Evolutionary conservation across 495 filamentous ascomycete species (phyloP).

Genomic region (Talaromyces adpressus): DNA sequence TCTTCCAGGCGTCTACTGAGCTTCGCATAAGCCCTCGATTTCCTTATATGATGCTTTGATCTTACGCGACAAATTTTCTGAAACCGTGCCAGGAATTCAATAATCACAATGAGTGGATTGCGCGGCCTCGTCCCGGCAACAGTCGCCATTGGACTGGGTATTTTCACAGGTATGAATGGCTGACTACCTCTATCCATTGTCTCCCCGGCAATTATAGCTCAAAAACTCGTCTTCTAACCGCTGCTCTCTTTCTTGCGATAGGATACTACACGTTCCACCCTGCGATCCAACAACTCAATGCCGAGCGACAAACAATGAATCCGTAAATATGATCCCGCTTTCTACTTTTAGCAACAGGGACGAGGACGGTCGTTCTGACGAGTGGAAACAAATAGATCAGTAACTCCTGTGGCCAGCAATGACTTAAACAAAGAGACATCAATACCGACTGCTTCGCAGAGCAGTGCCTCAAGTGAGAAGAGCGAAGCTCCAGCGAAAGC

Average conservation of each 20-base stretch:
- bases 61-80: background rate
- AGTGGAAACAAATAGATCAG: constrained; percentile 11
- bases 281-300: constrained; percentile 13
- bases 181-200: background rate
- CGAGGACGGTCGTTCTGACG: background rate
- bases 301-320: background rate
- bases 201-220: background rate
- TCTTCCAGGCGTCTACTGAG: background rate
- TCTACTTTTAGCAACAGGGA: background rate
- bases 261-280: constrained; percentile 29
- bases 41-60: background rate
- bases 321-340: background rate
- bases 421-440: background rate
- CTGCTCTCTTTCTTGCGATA: constrained; percentile 2
- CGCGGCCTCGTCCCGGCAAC: constrained; percentile 32
- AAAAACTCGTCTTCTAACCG: background rate
- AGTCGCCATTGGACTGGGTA: constrained; percentile 33
- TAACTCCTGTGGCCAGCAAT: background rate
- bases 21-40: background rate
- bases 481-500: background rate
- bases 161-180: constrained; percentile 27
- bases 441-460: background rate
- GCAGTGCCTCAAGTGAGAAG: background rate
- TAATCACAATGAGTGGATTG: constrained; percentile 7
- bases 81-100: background rate